Base-by-base conservation (phyloP, 2,329 filamentous ascomycete species). In the Penicillium nordicum region DNA sequence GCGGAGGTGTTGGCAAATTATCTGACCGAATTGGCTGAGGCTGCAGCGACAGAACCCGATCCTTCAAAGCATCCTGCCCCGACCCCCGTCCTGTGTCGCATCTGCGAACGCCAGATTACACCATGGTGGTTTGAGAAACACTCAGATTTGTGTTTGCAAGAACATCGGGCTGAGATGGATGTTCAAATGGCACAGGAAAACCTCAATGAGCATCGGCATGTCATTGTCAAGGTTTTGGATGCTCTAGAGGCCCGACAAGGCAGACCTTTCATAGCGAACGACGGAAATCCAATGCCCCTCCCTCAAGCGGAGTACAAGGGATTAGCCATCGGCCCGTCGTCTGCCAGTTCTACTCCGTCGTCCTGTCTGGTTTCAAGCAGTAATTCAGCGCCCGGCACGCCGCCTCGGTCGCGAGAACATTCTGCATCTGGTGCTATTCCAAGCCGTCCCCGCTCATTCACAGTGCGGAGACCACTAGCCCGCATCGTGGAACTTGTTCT, bases 51-150 rank as follows among this genome's bases (percentile, higher is more conserved):
- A 40, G 90, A 86, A 67, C 86, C 90, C 11, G 73, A 89, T 60
- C 86, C 89, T 21, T 84, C 84, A 48, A 85, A 88, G 67, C 87
- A 92, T 70, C 87, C 91, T 10, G 90, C 91, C 3, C 92, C 93
- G 0, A 80, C 86, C 11, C 90, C 92, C 0, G 88, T 97, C 5
- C 83, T 99, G 16, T 99, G 94, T 74, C 91, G 94, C 50, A 97
- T 99, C 53, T 99, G 94, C 73, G 94, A 99, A 72, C 90, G 94
- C 52, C 91, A 97, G 60, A 97, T 99, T 58, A 91, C 91, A 5
- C 92, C 93, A 0, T 99, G 94, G 94, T 99, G 94, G 95, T 99
- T 99, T 66, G 94, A 99, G 76, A 99, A 97, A 74, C 94, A 99
- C 72, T 96, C 93, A 2, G 95, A 99, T 67, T 79, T 97, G 21